phyloP scores from a whole-genome alignment of 2,329 filamentous ascomycete species.

The Escovopsis sp. region DNA sequence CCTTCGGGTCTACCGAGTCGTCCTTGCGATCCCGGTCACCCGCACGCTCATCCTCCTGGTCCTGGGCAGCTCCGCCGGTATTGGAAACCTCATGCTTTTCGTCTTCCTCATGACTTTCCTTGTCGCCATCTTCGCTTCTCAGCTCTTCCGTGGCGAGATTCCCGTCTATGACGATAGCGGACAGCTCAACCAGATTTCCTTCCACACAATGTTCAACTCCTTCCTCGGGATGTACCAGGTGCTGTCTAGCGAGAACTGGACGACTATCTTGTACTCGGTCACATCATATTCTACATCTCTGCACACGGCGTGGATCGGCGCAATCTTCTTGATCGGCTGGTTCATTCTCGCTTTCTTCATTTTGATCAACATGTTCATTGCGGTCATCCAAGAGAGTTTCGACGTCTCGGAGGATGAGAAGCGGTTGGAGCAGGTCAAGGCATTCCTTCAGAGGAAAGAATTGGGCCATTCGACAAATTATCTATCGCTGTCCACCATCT shows the following conservation, averaged over 20 bases:
- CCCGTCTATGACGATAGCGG: conserved; percentile 46
- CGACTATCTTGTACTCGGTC: conserved; percentile 66
- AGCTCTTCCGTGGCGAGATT: conserved; percentile 82
- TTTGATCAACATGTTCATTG: conserved; percentile 99
- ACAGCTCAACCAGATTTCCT: conserved; percentile 54
- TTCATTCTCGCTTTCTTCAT: conserved; percentile 93
- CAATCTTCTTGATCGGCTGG: conserved; percentile 84
- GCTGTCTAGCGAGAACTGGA: conserved; percentile 94
- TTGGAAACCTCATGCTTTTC: conserved; percentile 87
- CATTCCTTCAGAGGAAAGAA: conserved; percentile 84
- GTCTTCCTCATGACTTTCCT: conserved; percentile 93
- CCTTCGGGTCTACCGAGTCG: conserved; percentile 77
- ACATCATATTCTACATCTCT: conserved; percentile 50
- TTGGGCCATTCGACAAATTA: conserved; percentile 58
- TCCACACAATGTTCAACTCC: conserved; percentile 84
- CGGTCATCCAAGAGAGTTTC: conserved; percentile 98
- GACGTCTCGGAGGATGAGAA: conserved; percentile 98
- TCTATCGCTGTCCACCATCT: conserved; percentile 58
- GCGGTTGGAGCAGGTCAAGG: conserved; percentile 86
- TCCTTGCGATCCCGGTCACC: conserved; percentile 77
- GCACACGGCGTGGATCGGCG: conserved; percentile 81
- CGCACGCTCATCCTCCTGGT: conserved; percentile 76
- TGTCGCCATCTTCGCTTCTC: conserved; percentile 80
- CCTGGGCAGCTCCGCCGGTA: conserved; percentile 79
- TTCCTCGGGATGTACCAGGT: conserved; percentile 98